Evolutionary conservation across 2,329 filamentous ascomycete species (phyloP), one percentile per base, ranked within the genome.

Genomic region (Claviceps fusiformis): DNA sequence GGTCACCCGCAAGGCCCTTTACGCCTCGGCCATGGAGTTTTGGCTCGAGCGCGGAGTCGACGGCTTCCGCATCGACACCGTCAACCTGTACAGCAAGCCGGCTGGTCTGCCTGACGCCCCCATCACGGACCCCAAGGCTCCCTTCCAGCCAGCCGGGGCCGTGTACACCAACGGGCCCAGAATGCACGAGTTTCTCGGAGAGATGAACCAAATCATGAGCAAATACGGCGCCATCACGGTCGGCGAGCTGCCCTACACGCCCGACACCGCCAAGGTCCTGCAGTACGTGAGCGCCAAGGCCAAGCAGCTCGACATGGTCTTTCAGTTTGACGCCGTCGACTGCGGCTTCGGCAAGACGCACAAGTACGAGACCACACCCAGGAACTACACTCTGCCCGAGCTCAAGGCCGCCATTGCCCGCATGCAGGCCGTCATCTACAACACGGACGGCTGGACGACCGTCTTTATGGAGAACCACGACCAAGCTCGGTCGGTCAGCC

Each of bases 41-140:
- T 93, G 89, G 89, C 77, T 93, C 0, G 73, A 87, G 51, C 79
- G 80, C 37, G 87, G 87, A 3, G 82, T 87, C 0, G 80, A 85
- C 50, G 85, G 85, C 3, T 89, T 88, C 72, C 77, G 85, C n/a
- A 78, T 88, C 68, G 85, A 89, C 62, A 83, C 85, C 0, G 84
- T 88, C 67, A 87, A 87, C 67, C 78, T 85, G 69, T 85, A 86
- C 64, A 84, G 80, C 63, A 88, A 88, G 63, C 75, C 75, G 0
- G 75, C 75, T 4, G 71, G 70, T 0, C 79, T 82, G 54, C 77
- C 76, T 0, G 80, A 86, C 59, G 82, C 81, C 0, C 76, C 80
- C 0, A 66, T 82, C 45, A 68, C 73, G 6, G 73, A 81, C 52
- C 65, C 70, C 5, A 70, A 68, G 5, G 68, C 71, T 0, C 65